These are phyloP conservation scores for Schizophyllum commune DNA, from an alignment of 1,284 basidiomycete species.

Conservation along the genomic window DNA sequence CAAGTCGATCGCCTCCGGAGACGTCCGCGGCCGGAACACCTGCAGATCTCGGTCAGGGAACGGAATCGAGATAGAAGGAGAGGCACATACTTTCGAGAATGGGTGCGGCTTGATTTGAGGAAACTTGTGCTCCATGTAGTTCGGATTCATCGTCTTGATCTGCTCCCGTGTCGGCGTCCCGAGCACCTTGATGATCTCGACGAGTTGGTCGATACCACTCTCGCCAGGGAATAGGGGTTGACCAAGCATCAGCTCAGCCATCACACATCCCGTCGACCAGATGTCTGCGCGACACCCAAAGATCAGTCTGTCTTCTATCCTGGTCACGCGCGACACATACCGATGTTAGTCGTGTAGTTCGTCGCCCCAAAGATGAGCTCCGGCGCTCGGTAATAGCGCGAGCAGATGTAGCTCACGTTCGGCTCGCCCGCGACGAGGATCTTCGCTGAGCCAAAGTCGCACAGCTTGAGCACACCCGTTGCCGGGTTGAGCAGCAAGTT, in stretches of 20 bases:
- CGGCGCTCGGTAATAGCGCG: slow-evolving; percentile 97
- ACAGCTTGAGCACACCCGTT: slow-evolving; percentile 94
- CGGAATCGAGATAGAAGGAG: neutral
- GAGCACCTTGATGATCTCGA: slow-evolving; percentile 99
- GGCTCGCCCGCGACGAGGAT: slow-evolving; percentile 97
- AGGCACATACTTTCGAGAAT: slow-evolving; percentile 71
- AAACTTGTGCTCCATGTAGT: slow-evolving; percentile 99
- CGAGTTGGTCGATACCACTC: slow-evolving; percentile 99
- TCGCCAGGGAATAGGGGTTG: slow-evolving; percentile 99
- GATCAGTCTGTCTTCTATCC: slow-evolving; percentile 9
- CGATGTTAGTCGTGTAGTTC: slow-evolving; percentile 99
- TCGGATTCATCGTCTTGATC: slow-evolving; percentile 99
- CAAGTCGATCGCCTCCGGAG: slow-evolving; percentile 92
- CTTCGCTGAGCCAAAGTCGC: slow-evolving; percentile 99
- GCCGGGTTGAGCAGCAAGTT: slow-evolving; percentile 95
- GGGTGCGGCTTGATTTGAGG: slow-evolving; percentile 98
- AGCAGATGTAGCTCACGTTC: slow-evolving; percentile 99
- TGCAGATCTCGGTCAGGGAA: slow-evolving; percentile 25
- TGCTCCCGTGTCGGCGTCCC: slow-evolving; percentile 98
- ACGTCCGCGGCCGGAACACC: slow-evolving; percentile 98
- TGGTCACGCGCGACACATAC: slow-evolving; percentile 36
- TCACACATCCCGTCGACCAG: slow-evolving; percentile 99
- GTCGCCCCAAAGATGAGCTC: slow-evolving; percentile 99
- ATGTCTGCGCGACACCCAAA: slow-evolving; percentile 57
- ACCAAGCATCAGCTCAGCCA: slow-evolving; percentile 99